Conservation (phyloP, 441 rosid species). For the Euphorbia celastroides region DNA sequence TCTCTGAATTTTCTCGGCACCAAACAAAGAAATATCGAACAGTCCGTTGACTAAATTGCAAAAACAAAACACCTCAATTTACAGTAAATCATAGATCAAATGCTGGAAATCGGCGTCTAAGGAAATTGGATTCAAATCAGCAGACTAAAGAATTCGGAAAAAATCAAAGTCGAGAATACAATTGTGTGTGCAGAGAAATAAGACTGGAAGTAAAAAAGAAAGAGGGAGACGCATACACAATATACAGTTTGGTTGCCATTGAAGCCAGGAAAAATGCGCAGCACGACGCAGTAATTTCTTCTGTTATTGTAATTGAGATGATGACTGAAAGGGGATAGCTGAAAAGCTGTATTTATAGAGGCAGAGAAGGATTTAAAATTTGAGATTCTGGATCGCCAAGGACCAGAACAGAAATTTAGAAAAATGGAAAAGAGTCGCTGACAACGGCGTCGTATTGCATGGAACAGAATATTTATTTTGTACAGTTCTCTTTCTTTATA, state of each 20-base stretch:
- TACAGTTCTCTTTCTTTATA: not conserved
- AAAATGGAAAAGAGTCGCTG: not conserved
- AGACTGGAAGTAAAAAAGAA: not conserved
- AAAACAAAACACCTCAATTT: not conserved
- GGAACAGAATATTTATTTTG: not conserved
- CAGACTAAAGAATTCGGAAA: not conserved
- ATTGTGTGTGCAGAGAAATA: not conserved
- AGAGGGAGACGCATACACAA: conserved; percentile 47
- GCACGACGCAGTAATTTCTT: not conserved
- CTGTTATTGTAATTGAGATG: not conserved
- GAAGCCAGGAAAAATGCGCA: conserved; percentile 10
- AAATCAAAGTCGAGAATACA: not conserved
- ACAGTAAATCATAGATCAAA: not conserved
- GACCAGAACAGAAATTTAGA: not conserved
- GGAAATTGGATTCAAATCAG: not conserved
- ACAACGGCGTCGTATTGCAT: not conserved
- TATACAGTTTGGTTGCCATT: conserved; percentile 77
- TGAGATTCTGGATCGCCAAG: not conserved
- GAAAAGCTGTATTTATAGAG: conserved; percentile 7
- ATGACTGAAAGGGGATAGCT: not conserved
- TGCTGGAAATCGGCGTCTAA: not conserved
- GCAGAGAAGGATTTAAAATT: not conserved
- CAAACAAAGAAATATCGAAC: not conserved
- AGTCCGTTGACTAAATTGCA: not conserved
- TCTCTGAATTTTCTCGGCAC: not conserved